Evolutionary conservation across 306 rosid genomes (phyloP).

Genomic region (Castanea crenata): DNA sequence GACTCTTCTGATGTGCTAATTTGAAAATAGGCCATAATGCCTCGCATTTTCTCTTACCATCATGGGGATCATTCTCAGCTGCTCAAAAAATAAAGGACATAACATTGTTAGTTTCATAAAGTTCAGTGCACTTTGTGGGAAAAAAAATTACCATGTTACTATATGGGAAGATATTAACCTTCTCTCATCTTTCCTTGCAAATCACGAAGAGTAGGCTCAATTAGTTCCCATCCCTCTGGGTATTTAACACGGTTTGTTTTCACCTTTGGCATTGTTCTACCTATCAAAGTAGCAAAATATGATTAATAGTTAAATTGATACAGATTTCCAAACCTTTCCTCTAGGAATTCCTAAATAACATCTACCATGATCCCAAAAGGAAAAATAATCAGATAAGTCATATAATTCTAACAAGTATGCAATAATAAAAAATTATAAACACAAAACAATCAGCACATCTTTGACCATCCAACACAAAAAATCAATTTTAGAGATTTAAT

Average conservation of each 20-base stretch:
- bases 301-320: not conserved
- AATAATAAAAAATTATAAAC: not conserved
- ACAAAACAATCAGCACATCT: not conserved
- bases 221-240: constrained; percentile 95
- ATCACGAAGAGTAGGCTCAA: constrained; percentile 88
- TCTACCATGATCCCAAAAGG: not conserved
- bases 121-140: not conserved
- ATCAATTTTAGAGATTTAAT: not conserved
- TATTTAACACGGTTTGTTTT: constrained; percentile 83
- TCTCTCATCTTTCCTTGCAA: constrained; percentile 98
- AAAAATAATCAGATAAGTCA: not conserved
- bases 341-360: not conserved
- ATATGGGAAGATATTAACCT: constrained; percentile 39
- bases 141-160: not conserved
- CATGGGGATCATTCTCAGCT: constrained; percentile 77
- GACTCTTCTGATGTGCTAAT: constrained; percentile 73
- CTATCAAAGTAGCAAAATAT: constrained; percentile 27
- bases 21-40: constrained; percentile 78
- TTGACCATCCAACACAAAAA: not conserved
- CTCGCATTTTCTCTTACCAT: constrained; percentile 79
- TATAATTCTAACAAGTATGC: not conserved
- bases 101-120: constrained; percentile 9
- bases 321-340: constrained; percentile 8
- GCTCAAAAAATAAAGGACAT: constrained; percentile 17
- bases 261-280: constrained; percentile 73